Percentiles rank a stretch among this genome's conserved stretches.
Conservation (phyloP, 495 filamentous ascomycete genomes). For the Penicillium riverlandense region DNA sequence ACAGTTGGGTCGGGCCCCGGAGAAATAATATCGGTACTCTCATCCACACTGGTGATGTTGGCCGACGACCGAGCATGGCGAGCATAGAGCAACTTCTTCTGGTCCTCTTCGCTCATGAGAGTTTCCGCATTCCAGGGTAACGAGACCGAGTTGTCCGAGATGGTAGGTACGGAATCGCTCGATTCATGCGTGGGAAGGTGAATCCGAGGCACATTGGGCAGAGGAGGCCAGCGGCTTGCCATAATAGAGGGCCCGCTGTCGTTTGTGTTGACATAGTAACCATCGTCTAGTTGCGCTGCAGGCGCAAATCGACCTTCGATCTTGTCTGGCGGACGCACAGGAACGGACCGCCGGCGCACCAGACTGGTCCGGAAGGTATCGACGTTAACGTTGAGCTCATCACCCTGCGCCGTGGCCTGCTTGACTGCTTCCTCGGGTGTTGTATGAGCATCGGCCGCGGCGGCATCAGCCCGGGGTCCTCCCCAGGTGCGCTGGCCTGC, state of each 20-base stretch:
- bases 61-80: slow-evolving; percentile 46
- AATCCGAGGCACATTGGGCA: slow-evolving; percentile 40
- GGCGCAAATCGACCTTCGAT: slow-evolving; percentile 56
- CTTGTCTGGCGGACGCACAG: slow-evolving; percentile 64
- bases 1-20: too few relatives aligned
- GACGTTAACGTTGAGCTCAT: slow-evolving; percentile 87
- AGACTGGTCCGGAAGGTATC: slow-evolving; percentile 74
- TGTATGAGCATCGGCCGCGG: slow-evolving; percentile 68
- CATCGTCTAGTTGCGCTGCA: slow-evolving; percentile 43
- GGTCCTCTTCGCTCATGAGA: slow-evolving; percentile 74
- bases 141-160: slow-evolving; percentile 55
- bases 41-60: slow-evolving; percentile 2
- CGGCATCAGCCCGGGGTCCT: slow-evolving; percentile 88
- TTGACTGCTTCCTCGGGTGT: slow-evolving; percentile 81
- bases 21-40: not conserved
- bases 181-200: slow-evolving; percentile 51
- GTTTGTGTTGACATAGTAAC: slow-evolving; percentile 32
- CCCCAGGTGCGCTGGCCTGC: slow-evolving; percentile 96
- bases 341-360: slow-evolving; percentile 44
- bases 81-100: slow-evolving; percentile 61
- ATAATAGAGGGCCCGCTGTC: slow-evolving; percentile 30
- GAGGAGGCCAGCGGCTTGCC: slow-evolving; percentile 27
- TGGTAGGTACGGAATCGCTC: slow-evolving; percentile 59
- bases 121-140: slow-evolving; percentile 74
- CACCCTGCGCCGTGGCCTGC: slow-evolving; percentile 67